These are phyloP conservation scores for Agaricus blazei DNA, from an alignment of 768 basidiomycete species.

Conservation along the genomic window DNA sequence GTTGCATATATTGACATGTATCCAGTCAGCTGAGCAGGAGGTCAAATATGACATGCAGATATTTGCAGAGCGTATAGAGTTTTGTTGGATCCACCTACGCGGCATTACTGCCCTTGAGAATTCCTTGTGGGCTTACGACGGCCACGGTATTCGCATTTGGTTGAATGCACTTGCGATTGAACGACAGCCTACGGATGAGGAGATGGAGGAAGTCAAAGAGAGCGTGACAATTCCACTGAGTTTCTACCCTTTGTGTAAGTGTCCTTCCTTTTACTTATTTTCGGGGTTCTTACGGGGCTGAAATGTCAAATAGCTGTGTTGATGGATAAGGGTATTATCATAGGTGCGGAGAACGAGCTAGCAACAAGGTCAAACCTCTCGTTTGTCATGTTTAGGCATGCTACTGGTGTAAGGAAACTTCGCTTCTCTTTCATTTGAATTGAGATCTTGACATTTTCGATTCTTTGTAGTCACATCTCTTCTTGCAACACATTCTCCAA, in stretches of 20 bases:
- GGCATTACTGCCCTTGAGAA: constrained; percentile 94
- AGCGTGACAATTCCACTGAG: constrained; percentile 90
- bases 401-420: constrained; percentile 66
- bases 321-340: constrained; percentile 99
- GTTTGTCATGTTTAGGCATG: constrained; percentile 88
- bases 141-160: constrained; percentile 87
- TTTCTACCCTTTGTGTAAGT: constrained; percentile 91
- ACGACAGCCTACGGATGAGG: constrained; percentile 35
- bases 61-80: constrained; percentile 93
- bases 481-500: constrained; percentile 86
- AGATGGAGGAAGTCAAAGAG: constrained; percentile 66
- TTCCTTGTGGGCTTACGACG: constrained; percentile 97
- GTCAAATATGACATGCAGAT: constrained; percentile 98
- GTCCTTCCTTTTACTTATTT: background rate
- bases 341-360: constrained; percentile 89
- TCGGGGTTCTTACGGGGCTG: constrained; percentile 1
- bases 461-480: constrained; percentile 73
- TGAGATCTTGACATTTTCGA: background rate
- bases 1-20: background rate
- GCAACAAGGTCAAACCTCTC: constrained; percentile 70
- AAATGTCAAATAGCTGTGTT: constrained; percentile 64
- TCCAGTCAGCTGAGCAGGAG: constrained; percentile 76
- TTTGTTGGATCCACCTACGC: constrained; percentile 97
- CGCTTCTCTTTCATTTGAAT: background rate
- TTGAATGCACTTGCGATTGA: constrained; percentile 93